These are phyloP conservation scores for Rhizomucor pusillus DNA, from an alignment of 371 early-diverging fungal species.

Conservation along the genomic window DNA sequence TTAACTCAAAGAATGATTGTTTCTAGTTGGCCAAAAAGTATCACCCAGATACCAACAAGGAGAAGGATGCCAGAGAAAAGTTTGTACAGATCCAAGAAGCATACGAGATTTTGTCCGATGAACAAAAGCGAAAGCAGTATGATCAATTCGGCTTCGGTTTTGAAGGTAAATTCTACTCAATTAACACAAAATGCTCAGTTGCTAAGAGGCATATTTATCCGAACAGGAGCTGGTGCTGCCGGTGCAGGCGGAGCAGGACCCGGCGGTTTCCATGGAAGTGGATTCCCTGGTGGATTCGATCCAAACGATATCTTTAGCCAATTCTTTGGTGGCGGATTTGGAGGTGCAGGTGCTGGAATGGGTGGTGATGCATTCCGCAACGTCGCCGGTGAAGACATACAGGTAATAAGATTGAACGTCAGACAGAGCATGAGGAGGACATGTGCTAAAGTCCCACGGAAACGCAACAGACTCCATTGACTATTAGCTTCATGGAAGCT, in stretches of 20 bases:
- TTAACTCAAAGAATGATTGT: neutral
- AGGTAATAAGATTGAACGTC: constrained; percentile 18
- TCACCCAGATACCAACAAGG: constrained; percentile 96
- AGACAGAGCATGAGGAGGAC: neutral
- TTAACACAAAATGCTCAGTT: neutral
- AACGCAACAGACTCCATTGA: constrained; percentile 38
- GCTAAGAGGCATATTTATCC: neutral
- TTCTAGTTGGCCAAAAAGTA: constrained; percentile 86
- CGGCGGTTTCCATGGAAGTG: constrained; percentile 62
- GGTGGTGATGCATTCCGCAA: constrained; percentile 36
- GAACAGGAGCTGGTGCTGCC: constrained; percentile 3
- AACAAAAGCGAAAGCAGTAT: constrained; percentile 82
- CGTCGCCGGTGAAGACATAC: constrained; percentile 44
- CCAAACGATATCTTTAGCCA: constrained; percentile 67
- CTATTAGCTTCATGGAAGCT: constrained; percentile 87
- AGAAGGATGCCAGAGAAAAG: constrained; percentile 85
- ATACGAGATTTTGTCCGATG: constrained; percentile 92
- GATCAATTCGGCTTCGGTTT: constrained; percentile 86
- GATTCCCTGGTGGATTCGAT: constrained; percentile 63
- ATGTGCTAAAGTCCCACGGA: neutral
- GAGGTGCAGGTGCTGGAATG: constrained; percentile 31
- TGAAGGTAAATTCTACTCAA: constrained; percentile 30
- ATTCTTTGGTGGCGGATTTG: constrained; percentile 65
- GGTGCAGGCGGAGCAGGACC: constrained; percentile 48
- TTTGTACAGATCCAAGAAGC: constrained; percentile 96